Percentiles rank a stretch among this genome's conserved stretches.
phyloP scores from a whole-genome alignment of 495 filamentous ascomycete genomes.

The Geoglossum glabrum region DNA sequence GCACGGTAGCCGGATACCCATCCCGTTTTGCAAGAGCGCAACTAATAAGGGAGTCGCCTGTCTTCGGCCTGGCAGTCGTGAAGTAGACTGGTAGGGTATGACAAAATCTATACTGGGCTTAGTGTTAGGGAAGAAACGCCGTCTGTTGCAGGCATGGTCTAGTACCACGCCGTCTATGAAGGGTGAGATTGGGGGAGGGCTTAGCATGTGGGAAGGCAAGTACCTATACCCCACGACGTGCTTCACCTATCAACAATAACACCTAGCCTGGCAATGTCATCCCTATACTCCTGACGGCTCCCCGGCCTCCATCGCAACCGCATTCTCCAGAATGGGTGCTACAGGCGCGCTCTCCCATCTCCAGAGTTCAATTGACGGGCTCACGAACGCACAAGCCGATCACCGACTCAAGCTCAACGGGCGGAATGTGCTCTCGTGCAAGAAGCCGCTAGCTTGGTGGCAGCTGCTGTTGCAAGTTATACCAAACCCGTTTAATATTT shows the following conservation, averaged over 20 bases:
- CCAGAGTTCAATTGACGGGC: neutral
- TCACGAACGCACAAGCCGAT: neutral
- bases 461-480: neutral
- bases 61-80: too few species aligned
- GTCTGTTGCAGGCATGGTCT: neutral
- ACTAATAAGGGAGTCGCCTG: too few species aligned
- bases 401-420: neutral
- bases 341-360: neutral
- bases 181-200: neutral
- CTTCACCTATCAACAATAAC: neutral
- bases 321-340: neutral
- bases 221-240: too few species aligned
- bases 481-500: conserved; percentile 3
- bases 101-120: neutral
- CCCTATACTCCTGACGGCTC: neutral
- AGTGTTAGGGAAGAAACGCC: neutral
- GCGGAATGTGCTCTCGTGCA: neutral
- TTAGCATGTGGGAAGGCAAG: neutral
- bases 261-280: neutral
- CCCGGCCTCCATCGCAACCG: neutral
- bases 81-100: neutral
- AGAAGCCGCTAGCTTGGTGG: neutral
- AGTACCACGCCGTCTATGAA: neutral
- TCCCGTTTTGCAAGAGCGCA: too few species aligned
- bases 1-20: too few species aligned